Conservation (phyloP, 176 grass and related monocot genomes). For the Puccinellia tenuiflora region DNA sequence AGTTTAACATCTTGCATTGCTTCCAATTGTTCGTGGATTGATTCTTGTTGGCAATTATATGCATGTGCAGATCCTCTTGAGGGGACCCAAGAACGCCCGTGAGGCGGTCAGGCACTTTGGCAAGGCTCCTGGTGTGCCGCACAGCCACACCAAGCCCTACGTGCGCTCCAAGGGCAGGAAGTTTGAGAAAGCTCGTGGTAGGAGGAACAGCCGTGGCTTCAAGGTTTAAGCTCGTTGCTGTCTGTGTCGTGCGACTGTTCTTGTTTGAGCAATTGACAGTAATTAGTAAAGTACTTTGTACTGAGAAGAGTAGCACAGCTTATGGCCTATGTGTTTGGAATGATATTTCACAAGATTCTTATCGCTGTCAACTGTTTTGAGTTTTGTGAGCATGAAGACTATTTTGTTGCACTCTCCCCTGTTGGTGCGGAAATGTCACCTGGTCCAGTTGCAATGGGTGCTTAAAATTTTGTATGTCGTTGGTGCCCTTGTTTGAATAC, state of each 20-base stretch:
- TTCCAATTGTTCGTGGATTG: background rate
- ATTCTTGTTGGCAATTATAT: background rate
- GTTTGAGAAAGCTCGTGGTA: constrained; percentile 70
- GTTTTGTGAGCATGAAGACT: constrained; percentile 16
- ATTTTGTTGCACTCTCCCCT: background rate
- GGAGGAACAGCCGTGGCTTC: constrained; percentile 75
- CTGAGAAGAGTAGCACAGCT: constrained; percentile 13
- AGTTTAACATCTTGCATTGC: background rate
- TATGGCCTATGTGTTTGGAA: constrained; percentile 12
- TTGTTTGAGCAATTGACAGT: constrained; percentile 34
- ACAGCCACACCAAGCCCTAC: constrained; percentile 78
- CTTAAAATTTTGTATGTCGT: too few relatives aligned
- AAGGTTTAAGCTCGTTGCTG: constrained; percentile 40
- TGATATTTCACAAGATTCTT: constrained; percentile 15
- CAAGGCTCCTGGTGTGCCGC: constrained; percentile 69
- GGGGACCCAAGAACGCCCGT: constrained; percentile 80
- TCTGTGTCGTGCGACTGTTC: background rate
- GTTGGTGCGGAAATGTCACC: too few relatives aligned
- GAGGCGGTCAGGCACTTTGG: constrained; percentile 66
- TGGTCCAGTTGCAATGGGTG: too few relatives aligned
- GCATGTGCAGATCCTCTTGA: constrained; percentile 45
- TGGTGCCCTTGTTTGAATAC: too few relatives aligned
- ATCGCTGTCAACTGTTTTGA: background rate
- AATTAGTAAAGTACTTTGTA: constrained; percentile 34
- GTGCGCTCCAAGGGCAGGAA: constrained; percentile 76